Percentiles rank a stretch among this genome's conserved stretches.
Conservation (phyloP, 306 rosid genomes). For the Sophora flavescens region DNA sequence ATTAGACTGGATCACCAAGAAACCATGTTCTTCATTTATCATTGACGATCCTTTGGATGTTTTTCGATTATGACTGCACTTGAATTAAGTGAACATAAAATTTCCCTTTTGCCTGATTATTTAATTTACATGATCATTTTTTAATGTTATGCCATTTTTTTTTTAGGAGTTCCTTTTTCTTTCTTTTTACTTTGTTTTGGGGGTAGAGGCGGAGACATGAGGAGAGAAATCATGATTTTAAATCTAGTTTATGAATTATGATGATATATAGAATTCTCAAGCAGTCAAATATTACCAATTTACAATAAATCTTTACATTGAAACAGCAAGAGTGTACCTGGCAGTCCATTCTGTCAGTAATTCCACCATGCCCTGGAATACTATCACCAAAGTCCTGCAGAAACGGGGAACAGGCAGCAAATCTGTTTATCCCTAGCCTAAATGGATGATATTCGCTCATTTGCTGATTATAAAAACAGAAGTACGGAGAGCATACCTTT, state of each 20-base stretch:
- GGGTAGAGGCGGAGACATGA: background rate
- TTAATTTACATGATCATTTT: background rate
- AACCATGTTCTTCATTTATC: slow-evolving; percentile 34
- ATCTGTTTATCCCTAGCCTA: slow-evolving; percentile 29
- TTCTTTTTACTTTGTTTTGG: background rate
- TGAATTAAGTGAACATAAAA: slow-evolving; percentile 2
- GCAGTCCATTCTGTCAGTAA: slow-evolving; percentile 99
- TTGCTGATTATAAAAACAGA: slow-evolving; percentile 37
- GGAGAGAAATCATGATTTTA: slow-evolving; percentile 19
- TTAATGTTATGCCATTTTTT: background rate
- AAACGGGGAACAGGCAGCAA: slow-evolving; percentile 33
- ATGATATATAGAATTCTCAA: background rate
- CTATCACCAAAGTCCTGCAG: slow-evolving; percentile 97
- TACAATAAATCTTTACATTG: slow-evolving; percentile 20
- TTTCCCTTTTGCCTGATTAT: slow-evolving; percentile 2
- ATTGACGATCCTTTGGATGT: slow-evolving; percentile 15
- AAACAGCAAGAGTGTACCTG: slow-evolving; percentile 67
- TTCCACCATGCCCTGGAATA: slow-evolving; percentile 99
- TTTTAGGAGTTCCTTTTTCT: background rate
- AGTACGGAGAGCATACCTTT: slow-evolving; percentile 64
- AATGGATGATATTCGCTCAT: slow-evolving; percentile 33
- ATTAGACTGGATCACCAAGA: slow-evolving; percentile 13
- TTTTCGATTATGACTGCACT: background rate
- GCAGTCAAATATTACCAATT: slow-evolving; percentile 13
- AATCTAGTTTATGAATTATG: slow-evolving; percentile 19